Conservation (phyloP, 257 asterid species). For the Penstemon newberryi region DNA sequence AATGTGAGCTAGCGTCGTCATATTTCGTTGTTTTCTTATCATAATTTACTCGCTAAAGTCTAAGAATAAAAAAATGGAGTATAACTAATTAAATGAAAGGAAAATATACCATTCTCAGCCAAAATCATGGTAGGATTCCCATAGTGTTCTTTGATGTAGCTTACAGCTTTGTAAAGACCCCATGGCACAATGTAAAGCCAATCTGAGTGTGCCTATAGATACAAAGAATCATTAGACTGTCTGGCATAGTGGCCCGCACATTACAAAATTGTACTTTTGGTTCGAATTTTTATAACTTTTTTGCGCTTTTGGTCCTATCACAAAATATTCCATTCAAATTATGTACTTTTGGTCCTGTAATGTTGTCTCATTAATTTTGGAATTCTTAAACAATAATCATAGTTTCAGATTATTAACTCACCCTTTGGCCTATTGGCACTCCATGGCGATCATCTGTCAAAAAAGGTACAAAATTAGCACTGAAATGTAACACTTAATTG, state of each 20-base stretch:
- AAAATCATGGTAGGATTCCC: slow-evolving; percentile 76
- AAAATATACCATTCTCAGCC: slow-evolving; percentile 72
- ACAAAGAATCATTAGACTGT: not conserved
- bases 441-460: slow-evolving; percentile 65
- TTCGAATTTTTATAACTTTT: too few relatives aligned
- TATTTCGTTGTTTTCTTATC: too few relatives aligned
- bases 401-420: slow-evolving; percentile 30
- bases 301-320: too few relatives aligned
- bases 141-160: slow-evolving; percentile 73
- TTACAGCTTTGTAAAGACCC: slow-evolving; percentile 86
- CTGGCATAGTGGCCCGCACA: too few relatives aligned
- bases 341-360: too few relatives aligned
- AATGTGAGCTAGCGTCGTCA: too few relatives aligned
- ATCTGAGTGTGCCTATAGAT: slow-evolving; percentile 61
- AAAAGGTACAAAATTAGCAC: not conserved
- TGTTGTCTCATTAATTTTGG: not conserved
- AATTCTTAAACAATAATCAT: not conserved
- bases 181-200: slow-evolving; percentile 96
- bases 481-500: not conserved
- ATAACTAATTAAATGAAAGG: too few relatives aligned
- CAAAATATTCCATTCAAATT: too few relatives aligned
- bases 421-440: slow-evolving; percentile 92
- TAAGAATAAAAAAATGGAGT: too few relatives aligned
- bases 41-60: too few relatives aligned
- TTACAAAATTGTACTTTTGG: too few relatives aligned